Base-by-base conservation (phyloP, 1,139 yeast genomes). In the Yamadazyma kanchanaburiensis region DNA sequence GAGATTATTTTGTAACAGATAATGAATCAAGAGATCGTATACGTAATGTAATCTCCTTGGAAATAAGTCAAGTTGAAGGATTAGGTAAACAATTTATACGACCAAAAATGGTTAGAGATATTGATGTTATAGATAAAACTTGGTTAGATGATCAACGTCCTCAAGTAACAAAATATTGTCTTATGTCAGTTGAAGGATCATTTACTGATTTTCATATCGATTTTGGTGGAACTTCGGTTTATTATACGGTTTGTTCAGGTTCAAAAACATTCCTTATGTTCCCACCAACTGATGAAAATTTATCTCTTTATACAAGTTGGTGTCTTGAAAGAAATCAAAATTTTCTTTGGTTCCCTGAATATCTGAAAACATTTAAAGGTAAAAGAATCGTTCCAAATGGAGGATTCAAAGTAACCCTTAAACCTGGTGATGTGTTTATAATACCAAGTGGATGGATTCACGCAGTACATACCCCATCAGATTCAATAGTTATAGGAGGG, bases 381-480 rank as follows among this genome's bases (percentile, higher is more conserved):
- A 53, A 49, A 22, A 34, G 36, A 18, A 35, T 33, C 33, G 43
- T 12, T 12, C 63, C 73, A 2, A 37, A 48, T 5, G 58, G 60
- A 15, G 89, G 95, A 4, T 64, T 83, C 33, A 75, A 77, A 33
- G 80, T 84, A n/a, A 73, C 75, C 9, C 57, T 88, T 15, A 42
- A 49, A 0, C 67, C 74, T 1, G 95, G 95, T 0, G 96, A 88
- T 50, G 69, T 87, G 15, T 70, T 88, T 54, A 65, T 87, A 11
- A 81, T 88, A 11, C 96, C 96, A 2, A 78, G 94, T 30, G 96
- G 96, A 0, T 88, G 95, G 94, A 87, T 88, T 30, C 96, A 88
- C 55, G 81, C 94, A 0, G 96, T 88, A 0, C 77, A 78, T 47
- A 87, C 96, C 0, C 94, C 95, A 0, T 60, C 63, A 12, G 95